Evolutionary conservation across 768 basidiomycete genomes (phyloP).

Genomic region (Lentinula edodes): DNA sequence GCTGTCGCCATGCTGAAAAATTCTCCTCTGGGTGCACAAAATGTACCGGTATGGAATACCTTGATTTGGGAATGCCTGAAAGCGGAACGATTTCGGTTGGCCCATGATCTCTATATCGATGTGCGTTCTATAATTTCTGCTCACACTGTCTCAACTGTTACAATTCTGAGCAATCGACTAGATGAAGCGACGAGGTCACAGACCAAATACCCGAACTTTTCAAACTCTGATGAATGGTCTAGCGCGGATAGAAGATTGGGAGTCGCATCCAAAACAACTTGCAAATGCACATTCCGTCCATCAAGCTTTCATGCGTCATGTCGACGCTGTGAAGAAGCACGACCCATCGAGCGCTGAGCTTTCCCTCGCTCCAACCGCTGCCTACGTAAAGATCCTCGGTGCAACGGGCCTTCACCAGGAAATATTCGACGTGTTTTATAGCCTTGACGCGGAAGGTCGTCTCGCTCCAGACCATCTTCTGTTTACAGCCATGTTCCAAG

Average conservation of each 20-base stretch:
- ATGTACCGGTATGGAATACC: slow-evolving; percentile 74
- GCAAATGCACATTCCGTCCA: slow-evolving; percentile 56
- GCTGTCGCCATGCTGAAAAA: slow-evolving; percentile 66
- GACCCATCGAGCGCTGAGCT: slow-evolving; percentile 45
- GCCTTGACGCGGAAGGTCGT: slow-evolving; percentile 57
- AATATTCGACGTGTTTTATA: slow-evolving; percentile 73
- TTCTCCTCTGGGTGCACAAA: slow-evolving; percentile 69
- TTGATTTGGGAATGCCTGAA: slow-evolving; percentile 64
- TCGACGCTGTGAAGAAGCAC: slow-evolving; percentile 40
- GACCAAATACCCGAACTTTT: slow-evolving; percentile 63
- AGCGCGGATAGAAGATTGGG: slow-evolving; percentile 58
- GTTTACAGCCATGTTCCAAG: slow-evolving; percentile 63
- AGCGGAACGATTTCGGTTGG: slow-evolving; percentile 49
- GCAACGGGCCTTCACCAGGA: slow-evolving; percentile 53
- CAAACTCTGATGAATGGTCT: slow-evolving; percentile 66
- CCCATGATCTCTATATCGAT: slow-evolving; percentile 63
- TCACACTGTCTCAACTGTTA: background rate
- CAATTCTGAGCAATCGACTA: slow-evolving; percentile 20
- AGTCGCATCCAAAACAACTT: slow-evolving; percentile 52
- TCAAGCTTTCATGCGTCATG: slow-evolving; percentile 46
- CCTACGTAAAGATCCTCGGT: slow-evolving; percentile 66
- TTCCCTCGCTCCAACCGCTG: slow-evolving; percentile 40
- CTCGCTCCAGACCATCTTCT: slow-evolving; percentile 55
- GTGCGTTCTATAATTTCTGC: slow-evolving; percentile 30
- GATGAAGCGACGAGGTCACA: slow-evolving; percentile 85